Evolutionary conservation across 1,284 basidiomycete genomes (phyloP).

Genomic region (Golubevia sp.): DNA sequence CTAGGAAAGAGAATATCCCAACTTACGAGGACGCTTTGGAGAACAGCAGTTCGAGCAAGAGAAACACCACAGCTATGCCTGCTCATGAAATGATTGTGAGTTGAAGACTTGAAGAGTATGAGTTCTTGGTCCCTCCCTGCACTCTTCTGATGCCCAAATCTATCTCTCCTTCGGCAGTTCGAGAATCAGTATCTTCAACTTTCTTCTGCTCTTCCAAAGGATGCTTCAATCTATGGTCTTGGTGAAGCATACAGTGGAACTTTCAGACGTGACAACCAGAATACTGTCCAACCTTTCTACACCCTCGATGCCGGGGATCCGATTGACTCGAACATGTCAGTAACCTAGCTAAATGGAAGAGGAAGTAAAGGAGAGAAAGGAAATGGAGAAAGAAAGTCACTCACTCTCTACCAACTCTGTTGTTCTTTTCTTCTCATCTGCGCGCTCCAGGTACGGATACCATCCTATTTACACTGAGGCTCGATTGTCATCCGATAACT

Average conservation of each 20-base stretch:
- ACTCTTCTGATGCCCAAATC: conserved; percentile 64
- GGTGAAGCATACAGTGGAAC: conserved; percentile 33
- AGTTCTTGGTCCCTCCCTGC: conserved; percentile 6
- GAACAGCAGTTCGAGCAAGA: conserved; percentile 16
- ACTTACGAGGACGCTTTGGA: conserved; percentile 28
- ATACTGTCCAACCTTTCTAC: conserved; percentile 42
- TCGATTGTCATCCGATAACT: conserved; percentile 10
- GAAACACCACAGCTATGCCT: conserved; percentile 43
- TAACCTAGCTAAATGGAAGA: no score
- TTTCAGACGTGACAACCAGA: conserved; percentile 27
- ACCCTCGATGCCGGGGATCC: conserved; percentile 46
- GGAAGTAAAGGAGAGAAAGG: no score
- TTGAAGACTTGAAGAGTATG: no score
- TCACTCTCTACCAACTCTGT: no score
- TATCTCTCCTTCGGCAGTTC: conserved; percentile 63
- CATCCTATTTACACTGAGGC: conserved; percentile 43
- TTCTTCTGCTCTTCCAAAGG: conserved; percentile 33
- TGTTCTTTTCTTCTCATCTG: no score
- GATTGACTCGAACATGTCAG: conserved; percentile 36
- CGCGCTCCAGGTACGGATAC: conserved; percentile 44
- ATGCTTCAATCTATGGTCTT: conserved; percentile 41
- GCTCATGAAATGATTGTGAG: conserved; percentile 23
- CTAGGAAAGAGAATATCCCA: conserved; percentile 63
- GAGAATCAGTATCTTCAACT: conserved; percentile 77
- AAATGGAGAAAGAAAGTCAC: no score